Conservation (phyloP, 805 yeast species). For the Candida loeiensis region DNA sequence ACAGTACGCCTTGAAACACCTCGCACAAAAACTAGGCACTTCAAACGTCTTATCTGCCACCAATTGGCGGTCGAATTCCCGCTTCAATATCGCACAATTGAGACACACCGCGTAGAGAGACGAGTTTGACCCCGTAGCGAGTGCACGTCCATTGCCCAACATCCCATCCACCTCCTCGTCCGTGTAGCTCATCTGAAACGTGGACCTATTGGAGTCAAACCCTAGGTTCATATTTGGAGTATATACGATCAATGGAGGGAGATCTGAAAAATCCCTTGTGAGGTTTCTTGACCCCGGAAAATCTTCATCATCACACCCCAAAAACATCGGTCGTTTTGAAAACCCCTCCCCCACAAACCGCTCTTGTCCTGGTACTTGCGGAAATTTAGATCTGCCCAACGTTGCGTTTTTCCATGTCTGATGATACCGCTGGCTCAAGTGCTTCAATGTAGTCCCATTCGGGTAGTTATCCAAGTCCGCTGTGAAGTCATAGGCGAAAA, state of each 20-base stretch:
- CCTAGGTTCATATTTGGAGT: conserved; percentile 43
- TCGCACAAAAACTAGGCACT: conserved; percentile 16
- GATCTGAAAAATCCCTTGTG: too few species aligned
- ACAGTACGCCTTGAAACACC: conserved; percentile 19
- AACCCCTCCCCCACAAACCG: conserved; percentile 18
- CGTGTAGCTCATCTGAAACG: conserved; percentile 53
- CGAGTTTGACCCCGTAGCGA: conserved; percentile 47
- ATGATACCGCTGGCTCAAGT: conserved; percentile 37
- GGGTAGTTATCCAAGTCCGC: conserved; percentile 55
- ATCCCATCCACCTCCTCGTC: conserved; percentile 40
- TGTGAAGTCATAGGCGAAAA: conserved; percentile 44
- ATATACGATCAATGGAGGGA: conserved; percentile 55
- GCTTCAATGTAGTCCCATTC: conserved; percentile 51
- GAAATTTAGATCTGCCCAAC: conserved; percentile 16
- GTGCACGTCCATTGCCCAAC: conserved; percentile 49
- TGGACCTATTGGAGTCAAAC: conserved; percentile 51
- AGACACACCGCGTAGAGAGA: conserved; percentile 44
- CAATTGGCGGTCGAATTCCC: conserved; percentile 42
- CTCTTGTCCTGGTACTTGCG: conserved; percentile 31
- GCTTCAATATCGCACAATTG: conserved; percentile 54
- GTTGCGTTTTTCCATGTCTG: too few species aligned
- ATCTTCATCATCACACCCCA: conserved; percentile 40
- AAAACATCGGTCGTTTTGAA: conserved; percentile 31
- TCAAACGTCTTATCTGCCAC: conserved; percentile 5
- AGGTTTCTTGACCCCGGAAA: too few species aligned